Conservation (phyloP, 148 eudicot genomes). For the Rhododendron ferrugineum region DNA sequence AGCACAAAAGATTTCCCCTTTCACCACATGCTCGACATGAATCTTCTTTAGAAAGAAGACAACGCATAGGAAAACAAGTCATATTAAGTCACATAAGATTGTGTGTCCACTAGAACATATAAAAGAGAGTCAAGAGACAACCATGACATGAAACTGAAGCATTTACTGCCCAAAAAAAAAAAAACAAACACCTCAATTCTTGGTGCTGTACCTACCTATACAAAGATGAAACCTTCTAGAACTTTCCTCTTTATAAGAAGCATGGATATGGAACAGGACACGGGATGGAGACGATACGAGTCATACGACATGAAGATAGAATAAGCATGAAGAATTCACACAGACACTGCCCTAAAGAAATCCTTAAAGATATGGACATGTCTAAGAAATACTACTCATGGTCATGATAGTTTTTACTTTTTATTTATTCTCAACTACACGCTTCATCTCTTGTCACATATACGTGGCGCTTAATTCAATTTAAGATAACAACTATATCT, state of each 20-base stretch:
- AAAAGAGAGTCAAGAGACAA: neutral
- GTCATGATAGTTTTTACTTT: neutral
- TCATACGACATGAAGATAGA: neutral
- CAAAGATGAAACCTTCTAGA: neutral
- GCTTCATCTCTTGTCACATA: neutral
- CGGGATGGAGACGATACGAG: neutral
- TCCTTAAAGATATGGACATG: neutral
- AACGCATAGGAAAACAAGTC: conserved; percentile 1
- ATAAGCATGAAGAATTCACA: neutral
- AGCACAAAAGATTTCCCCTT: conserved; percentile 44
- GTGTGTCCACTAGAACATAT: neutral
- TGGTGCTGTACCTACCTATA: neutral
- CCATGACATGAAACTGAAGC: neutral
- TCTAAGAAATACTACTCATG: neutral
- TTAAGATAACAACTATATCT: neutral
- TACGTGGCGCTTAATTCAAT: neutral
- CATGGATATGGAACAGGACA: neutral
- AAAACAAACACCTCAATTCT: neutral
- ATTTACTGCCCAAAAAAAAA: neutral
- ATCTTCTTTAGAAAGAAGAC: conserved; percentile 51
- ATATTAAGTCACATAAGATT: neutral
- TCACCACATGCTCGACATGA: conserved; percentile 68
- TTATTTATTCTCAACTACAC: neutral
- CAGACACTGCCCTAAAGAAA: neutral
- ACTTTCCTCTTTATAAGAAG: neutral